phyloP scores from a whole-genome alignment of 2,329 filamentous ascomycete species.

The Epichloe amarillans region DNA sequence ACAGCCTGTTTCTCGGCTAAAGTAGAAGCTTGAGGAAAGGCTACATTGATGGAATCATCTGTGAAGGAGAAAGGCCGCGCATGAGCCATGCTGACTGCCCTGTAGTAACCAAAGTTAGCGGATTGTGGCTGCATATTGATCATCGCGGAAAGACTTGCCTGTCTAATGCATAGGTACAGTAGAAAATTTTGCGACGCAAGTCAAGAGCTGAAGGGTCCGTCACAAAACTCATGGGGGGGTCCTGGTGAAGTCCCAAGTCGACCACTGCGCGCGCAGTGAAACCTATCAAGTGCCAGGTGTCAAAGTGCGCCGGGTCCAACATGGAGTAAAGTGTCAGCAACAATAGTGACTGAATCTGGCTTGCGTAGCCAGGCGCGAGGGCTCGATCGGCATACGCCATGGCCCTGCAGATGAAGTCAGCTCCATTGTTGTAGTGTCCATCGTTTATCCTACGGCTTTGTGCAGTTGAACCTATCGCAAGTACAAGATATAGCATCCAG shows the following conservation, averaged over 20 bases:
- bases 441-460: constrained; percentile 59
- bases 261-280: constrained; percentile 79
- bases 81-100: constrained; percentile 78
- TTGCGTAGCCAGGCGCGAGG: constrained; percentile 69
- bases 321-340: constrained; percentile 82
- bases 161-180: constrained; percentile 82
- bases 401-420: constrained; percentile 48
- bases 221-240: constrained; percentile 59
- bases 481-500: constrained; percentile 79
- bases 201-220: constrained; percentile 60
- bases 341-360: constrained; percentile 76
- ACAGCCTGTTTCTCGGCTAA: constrained; percentile 28
- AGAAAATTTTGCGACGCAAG: constrained; percentile 70
- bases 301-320: constrained; percentile 80
- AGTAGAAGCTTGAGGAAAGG: constrained; percentile 47
- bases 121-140: neutral
- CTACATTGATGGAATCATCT: constrained; percentile 73
- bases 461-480: constrained; percentile 67
- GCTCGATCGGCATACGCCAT: constrained; percentile 70
- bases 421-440: constrained; percentile 43
- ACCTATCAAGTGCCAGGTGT: constrained; percentile 87
- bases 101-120: constrained; percentile 21
- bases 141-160: constrained; percentile 37
- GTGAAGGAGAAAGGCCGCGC: constrained; percentile 86
- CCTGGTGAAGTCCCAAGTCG: constrained; percentile 86